A percentile compares a stretch with the other conserved stretches of the same genome.
Evolutionary conservation across 305 asterid species (phyloP).

Genomic region (Caryopteris hybrid): DNA sequence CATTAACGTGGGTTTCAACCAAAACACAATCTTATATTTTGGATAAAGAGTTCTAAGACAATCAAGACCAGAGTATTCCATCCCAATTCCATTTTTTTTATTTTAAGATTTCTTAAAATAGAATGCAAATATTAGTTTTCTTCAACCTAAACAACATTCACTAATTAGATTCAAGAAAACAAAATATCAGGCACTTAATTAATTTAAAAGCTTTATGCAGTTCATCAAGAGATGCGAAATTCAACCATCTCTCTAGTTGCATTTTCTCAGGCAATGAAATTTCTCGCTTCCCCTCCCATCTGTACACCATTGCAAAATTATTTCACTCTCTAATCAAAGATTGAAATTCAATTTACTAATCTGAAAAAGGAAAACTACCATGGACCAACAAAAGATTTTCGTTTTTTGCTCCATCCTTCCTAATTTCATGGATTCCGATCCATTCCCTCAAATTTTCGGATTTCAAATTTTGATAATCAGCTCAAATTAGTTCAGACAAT

Average conservation of each 20-base stretch:
- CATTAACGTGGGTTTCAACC: no score
- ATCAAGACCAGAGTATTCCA: no score
- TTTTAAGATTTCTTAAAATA: no score
- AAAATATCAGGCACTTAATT: background rate
- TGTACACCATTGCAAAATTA: conserved; percentile 20
- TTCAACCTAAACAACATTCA: no score
- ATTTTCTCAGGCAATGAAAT: background rate
- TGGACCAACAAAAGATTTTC: background rate
- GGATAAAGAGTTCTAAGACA: no score
- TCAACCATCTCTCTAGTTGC: background rate
- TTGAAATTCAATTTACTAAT: conserved; percentile 18
- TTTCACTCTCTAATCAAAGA: conserved; percentile 5
- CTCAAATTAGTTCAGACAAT: background rate
- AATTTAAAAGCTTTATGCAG: background rate
- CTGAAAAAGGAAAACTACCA: background rate
- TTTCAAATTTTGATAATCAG: background rate
- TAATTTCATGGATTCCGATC: background rate
- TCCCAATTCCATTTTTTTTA: no score
- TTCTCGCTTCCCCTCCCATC: conserved; percentile 12
- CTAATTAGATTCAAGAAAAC: background rate
- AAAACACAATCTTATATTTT: no score
- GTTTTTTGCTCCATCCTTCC: background rate
- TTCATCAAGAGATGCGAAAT: conserved; percentile 17
- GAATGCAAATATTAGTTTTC: no score
- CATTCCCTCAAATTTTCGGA: background rate